Conservation (phyloP, 805 yeast species). For the Lachancea thermotolerans region DNA sequence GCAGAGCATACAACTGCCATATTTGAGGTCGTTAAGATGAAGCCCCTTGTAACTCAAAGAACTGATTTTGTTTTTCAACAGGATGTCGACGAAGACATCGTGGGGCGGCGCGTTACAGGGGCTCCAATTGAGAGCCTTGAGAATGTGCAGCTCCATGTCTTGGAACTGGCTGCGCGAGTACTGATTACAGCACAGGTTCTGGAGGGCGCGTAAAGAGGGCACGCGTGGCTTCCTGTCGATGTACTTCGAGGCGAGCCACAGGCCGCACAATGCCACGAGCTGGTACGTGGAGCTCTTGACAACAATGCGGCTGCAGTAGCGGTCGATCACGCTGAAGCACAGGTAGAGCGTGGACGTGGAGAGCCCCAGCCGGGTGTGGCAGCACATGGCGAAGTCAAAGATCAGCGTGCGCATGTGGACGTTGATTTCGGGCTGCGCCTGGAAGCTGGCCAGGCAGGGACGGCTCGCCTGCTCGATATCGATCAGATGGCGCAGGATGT, state of each 20-base stretch:
- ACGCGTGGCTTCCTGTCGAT: slow-evolving; percentile 62
- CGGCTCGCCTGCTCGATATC: slow-evolving; percentile 29
- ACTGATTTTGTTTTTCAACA: slow-evolving; percentile 28
- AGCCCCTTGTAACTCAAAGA: slow-evolving; percentile 23
- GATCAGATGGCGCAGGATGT: slow-evolving; percentile 34
- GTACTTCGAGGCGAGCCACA: slow-evolving; percentile 85
- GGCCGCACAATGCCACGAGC: slow-evolving; percentile 74
- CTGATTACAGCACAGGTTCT: slow-evolving; percentile 52
- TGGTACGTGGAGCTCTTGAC: slow-evolving; percentile 80
- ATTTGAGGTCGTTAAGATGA: slow-evolving; percentile 41
- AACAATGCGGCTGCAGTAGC: slow-evolving; percentile 77
- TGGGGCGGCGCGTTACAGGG: slow-evolving; percentile 50
- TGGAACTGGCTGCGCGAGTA: slow-evolving; percentile 50
- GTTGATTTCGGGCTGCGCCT: slow-evolving; percentile 36
- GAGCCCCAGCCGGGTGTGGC: slow-evolving; percentile 55
- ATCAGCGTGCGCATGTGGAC: slow-evolving; percentile 62
- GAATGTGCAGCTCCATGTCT: slow-evolving; percentile 63
- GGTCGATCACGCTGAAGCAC: slow-evolving; percentile 68
- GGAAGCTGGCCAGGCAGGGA: slow-evolving; percentile 25
- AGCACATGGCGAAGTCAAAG: slow-evolving; percentile 74
- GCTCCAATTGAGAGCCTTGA: slow-evolving; percentile 60
- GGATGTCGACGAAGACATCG: slow-evolving; percentile 57
- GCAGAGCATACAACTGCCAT: slow-evolving; percentile 55
- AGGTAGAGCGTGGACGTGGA: slow-evolving; percentile 59
- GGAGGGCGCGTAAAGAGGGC: slow-evolving; percentile 45